Conservation (phyloP, 1,139 yeast genomes). For the Pichia inconspicua region DNA sequence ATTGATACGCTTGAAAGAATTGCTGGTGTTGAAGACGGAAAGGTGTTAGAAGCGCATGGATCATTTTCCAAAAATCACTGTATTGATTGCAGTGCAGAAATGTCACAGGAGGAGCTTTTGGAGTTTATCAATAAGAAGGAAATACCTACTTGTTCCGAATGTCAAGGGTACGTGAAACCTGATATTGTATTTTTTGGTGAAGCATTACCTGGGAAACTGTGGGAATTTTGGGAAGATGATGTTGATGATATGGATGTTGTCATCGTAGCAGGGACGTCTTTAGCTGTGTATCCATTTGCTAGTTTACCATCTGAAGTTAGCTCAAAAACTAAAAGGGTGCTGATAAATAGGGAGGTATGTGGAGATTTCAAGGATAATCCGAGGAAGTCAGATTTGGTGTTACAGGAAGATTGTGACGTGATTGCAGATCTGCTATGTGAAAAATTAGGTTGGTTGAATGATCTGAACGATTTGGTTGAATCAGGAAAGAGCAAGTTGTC, state of each 20-base stretch:
- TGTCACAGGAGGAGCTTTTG: constrained; percentile 45
- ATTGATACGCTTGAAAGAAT: constrained; percentile 85
- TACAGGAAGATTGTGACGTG: constrained; percentile 56
- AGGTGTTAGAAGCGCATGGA: constrained; percentile 87
- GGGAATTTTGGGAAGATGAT: constrained; percentile 63
- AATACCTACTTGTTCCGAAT: constrained; percentile 35
- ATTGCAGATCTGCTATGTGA: constrained; percentile 47
- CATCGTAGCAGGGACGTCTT: constrained; percentile 86
- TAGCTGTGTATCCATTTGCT: constrained; percentile 87
- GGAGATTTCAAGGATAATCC: constrained; percentile 55
- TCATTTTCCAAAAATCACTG: constrained; percentile 84
- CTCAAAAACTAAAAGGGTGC: constrained; percentile 43
- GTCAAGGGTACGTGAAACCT: constrained; percentile 79
- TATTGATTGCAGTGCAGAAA: constrained; percentile 57
- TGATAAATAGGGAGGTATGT: constrained; percentile 68
- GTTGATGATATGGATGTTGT: constrained; percentile 55
- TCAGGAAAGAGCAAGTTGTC: constrained; percentile 15
- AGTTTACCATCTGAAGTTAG: constrained; percentile 62
- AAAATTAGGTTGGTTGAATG: constrained; percentile 58
- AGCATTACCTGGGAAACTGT: constrained; percentile 62
- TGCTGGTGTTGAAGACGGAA: constrained; percentile 63
- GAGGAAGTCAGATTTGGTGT: constrained; percentile 52
- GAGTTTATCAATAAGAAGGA: constrained; percentile 25
- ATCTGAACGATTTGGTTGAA: constrained; percentile 18
- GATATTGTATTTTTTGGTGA: constrained; percentile 94